phyloP scores from a whole-genome alignment of 2,329 filamentous ascomycete genomes.

The Zasmidium citrigriseum region DNA sequence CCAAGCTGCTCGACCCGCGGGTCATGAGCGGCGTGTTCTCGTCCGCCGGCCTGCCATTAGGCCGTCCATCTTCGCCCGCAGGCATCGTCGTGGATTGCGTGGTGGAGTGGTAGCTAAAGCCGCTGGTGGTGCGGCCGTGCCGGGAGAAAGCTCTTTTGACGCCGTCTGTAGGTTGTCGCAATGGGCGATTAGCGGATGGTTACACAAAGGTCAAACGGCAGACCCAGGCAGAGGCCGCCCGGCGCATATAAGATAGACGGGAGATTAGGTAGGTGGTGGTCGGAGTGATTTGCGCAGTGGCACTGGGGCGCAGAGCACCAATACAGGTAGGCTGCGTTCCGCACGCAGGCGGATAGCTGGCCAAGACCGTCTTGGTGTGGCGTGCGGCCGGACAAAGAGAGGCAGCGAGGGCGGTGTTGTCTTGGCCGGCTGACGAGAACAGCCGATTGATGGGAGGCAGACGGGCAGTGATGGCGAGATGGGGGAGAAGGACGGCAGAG shows the following conservation, averaged over 20 bases:
- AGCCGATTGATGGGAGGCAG: neutral
- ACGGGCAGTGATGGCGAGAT: neutral
- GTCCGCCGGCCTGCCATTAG: conserved; percentile 20
- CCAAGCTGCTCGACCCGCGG: conserved; percentile 12
- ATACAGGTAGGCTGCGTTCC: too few relatives aligned
- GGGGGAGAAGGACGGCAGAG: neutral
- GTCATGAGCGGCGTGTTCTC: conserved; percentile 29
- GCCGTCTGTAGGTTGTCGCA: conserved; percentile 7
- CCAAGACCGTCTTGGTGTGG: neutral
- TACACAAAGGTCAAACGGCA: neutral
- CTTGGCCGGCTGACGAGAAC: neutral
- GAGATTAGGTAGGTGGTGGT: neutral
- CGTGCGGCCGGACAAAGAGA: neutral
- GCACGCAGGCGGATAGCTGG: neutral
- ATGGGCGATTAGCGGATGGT: neutral
- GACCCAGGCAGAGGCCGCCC: neutral
- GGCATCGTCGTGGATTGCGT: conserved; percentile 16
- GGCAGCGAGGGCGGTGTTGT: neutral
- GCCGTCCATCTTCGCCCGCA: conserved; percentile 10
- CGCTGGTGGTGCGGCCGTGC: conserved; percentile 27
- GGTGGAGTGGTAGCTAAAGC: conserved; percentile 14
- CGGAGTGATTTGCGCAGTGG: neutral
- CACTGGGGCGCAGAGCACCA: neutral
- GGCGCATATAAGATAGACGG: neutral
- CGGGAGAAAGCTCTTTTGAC: conserved; percentile 26